Evolutionary conservation across 2,329 filamentous ascomycete genomes (phyloP), one percentile per base, ranked within the genome.

Genomic region (Fusarium sp.): DNA sequence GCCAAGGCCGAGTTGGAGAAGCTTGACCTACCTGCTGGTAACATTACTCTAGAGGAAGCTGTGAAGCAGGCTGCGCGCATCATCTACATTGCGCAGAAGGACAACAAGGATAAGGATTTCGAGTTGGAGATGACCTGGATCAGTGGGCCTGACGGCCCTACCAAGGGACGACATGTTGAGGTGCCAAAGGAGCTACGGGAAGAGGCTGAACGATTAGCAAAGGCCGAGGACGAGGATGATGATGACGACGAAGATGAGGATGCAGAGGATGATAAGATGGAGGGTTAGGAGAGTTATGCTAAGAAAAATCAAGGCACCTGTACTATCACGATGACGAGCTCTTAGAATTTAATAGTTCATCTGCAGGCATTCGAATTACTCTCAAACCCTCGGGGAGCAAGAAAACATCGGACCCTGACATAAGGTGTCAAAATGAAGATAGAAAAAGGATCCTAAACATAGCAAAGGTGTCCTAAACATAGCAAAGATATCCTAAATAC

Each of bases 41-140:
- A 89, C 56, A 89, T 98, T 62, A 93, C 92, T 71, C 87, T 99
- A 68, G 87, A 93, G 80, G 92, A 98, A 81, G 96, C 93, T 57
- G 94, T 99, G 80, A 98, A 97, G 88, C 94, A 98, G 87, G 96
- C 96, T 39, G 96, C 96, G 64, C 89, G 95, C 71, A 99, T 99
- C 84, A 98, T 99, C 84, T 97, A 98, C 83, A 91, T 98, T 69
- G 95, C 96, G 55, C 96, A 99, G 82, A 96, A 98, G 83, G 96
- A 99, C 84, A 98, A 96, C 88, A 98, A 98, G 87, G 96, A 98
- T 86, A 99, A 99, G 88, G 96, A 98, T 75, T 99, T 98, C 80
- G 96, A 99, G 90, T 88, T 99, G 68, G 96, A 99, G 87, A 97
- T 99, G 95, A 97, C 94, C 68, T 99, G 96, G 96, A 94, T 98